Base-by-base conservation (phyloP, 1,284 basidiomycete species). In the Grifola frondosa region DNA sequence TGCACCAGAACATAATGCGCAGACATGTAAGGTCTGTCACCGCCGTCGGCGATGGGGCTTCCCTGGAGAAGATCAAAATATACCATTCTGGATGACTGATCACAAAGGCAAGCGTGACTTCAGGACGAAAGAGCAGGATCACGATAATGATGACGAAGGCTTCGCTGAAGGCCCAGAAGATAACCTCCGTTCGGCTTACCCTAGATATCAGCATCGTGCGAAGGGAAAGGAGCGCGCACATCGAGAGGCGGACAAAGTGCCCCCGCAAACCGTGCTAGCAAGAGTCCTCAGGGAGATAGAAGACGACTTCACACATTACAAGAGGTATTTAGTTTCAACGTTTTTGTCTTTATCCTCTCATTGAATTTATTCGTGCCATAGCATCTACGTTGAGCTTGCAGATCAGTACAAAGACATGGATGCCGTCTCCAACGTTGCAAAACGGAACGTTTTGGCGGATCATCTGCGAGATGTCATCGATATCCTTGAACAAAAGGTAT, bases 331-430 rank as follows among this genome's bases (percentile, higher is more conserved):
- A 28, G 48, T 42, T 23, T 37, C 31, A 23, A 30, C 19, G 36
- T 24, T 16, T 20, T 32, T 20, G 20, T 30, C 42, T 21, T 21
- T 40, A 9, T 31, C 17, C 44, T 20, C 26, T 41, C 3, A 34
- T 30, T 46, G 25, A 17, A 16, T 52, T 50, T 42, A 56, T 37
- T 25, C 23, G 16, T 33, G 17, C 10, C n/a, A 20, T 57, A 95
- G 91, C 49, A 83, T 96, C 43, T 97, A 95, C 55, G 70, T 84
- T 39, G 88, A 91, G 60, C 73, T 96, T 25, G 85, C 93, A 0
- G 91, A 94, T 46, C 87, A 94, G 67, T 97, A 96, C 68, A 90
- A 84, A 62, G 67, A 80, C 7, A 87, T 96, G 75, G 88, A 93
- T 59, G 81, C 91, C 2, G 81, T 81, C 2, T 86, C 84, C 5